A percentile compares a stretch with the other conserved stretches of the same genome.
Conservation (phyloP, 805 yeast genomes). For the Yarrowia sp. region DNA sequence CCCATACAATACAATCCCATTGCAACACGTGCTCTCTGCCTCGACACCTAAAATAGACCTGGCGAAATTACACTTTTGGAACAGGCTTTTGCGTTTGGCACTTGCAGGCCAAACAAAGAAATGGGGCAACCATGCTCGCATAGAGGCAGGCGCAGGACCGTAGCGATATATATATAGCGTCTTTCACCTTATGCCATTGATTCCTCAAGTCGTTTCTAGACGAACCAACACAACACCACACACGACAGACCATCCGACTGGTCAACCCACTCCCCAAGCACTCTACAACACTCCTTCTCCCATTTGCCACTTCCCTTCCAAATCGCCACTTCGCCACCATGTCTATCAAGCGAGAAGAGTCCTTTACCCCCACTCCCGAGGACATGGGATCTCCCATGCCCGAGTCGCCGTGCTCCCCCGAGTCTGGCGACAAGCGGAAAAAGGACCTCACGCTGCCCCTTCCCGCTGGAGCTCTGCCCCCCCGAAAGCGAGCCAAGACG, state of each 20-base stretch:
- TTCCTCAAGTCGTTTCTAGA: slow-evolving; percentile 3
- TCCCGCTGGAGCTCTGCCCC: slow-evolving; percentile 62
- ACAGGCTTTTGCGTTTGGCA: slow-evolving; percentile 4
- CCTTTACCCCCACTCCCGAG: slow-evolving; percentile 25
- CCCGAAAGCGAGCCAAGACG: slow-evolving; percentile 95
- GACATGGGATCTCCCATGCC: background rate
- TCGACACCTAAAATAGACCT: slow-evolving; percentile 23
- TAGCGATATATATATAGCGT: slow-evolving; percentile 24
- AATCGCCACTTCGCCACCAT: background rate
- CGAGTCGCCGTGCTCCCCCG: background rate
- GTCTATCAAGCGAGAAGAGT: slow-evolving; percentile 21
- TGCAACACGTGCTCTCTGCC: slow-evolving; percentile 7
- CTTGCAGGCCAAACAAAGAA: slow-evolving; percentile 22
- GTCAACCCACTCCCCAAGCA: too few relatives aligned
- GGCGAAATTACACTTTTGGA: background rate
- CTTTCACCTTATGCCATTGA: background rate
- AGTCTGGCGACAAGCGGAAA: slow-evolving; percentile 34
- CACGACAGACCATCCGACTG: too few relatives aligned
- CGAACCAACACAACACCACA: background rate
- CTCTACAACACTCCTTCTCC: background rate
- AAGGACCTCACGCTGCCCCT: slow-evolving; percentile 39
- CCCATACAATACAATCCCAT: background rate
- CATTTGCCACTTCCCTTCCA: background rate
- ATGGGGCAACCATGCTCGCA: slow-evolving; percentile 25
- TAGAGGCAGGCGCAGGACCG: slow-evolving; percentile 24